Evolutionary conservation across 2,329 filamentous ascomycete genomes (phyloP).

Genomic region (Pyricularia sp.): DNA sequence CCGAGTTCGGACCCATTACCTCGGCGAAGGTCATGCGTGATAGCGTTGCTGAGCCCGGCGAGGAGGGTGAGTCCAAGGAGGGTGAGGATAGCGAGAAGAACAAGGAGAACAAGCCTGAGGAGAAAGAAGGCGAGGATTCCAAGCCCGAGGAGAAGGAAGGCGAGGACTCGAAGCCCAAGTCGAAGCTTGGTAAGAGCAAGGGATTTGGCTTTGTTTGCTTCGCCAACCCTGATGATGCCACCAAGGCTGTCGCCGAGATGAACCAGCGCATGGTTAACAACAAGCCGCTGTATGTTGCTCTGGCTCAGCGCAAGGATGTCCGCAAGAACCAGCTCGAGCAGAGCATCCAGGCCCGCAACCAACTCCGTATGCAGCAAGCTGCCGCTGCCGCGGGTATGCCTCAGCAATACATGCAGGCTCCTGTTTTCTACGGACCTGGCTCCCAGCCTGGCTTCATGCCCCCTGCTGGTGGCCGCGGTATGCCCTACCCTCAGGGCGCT

Average conservation of each 20-base stretch:
- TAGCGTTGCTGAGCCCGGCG: slow-evolving; percentile 43
- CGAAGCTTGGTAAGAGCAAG: slow-evolving; percentile 91
- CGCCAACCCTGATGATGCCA: slow-evolving; percentile 96
- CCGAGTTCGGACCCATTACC: slow-evolving; percentile 85
- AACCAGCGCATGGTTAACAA: slow-evolving; percentile 97
- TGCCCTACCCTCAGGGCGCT: slow-evolving; percentile 51
- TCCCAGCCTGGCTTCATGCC: slow-evolving; percentile 61
- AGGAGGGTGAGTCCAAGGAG: slow-evolving; percentile 38
- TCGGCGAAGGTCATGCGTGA: slow-evolving; percentile 99
- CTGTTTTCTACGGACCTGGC: slow-evolving; percentile 83
- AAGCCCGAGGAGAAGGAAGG: slow-evolving; percentile 38
- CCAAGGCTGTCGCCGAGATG: slow-evolving; percentile 98
- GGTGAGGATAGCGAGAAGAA: slow-evolving; percentile 34
- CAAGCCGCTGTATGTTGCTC: slow-evolving; percentile 95
- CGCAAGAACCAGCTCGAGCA: slow-evolving; percentile 98
- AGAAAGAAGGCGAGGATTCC: slow-evolving; percentile 32
- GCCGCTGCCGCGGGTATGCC: slow-evolving; percentile 82
- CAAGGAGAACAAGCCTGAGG: slow-evolving; percentile 30
- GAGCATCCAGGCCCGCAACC: slow-evolving; percentile 97
- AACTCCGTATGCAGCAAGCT: slow-evolving; percentile 95
- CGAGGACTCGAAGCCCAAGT: slow-evolving; percentile 40
- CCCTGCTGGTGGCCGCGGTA: slow-evolving; percentile 46
- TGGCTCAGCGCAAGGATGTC: slow-evolving; percentile 98
- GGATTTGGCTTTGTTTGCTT: slow-evolving; percentile 99
- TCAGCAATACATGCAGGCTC: slow-evolving; percentile 74